Base-by-base conservation (phyloP, 139 green algal genomes). In the Raphidocelis subcapitata region DNA sequence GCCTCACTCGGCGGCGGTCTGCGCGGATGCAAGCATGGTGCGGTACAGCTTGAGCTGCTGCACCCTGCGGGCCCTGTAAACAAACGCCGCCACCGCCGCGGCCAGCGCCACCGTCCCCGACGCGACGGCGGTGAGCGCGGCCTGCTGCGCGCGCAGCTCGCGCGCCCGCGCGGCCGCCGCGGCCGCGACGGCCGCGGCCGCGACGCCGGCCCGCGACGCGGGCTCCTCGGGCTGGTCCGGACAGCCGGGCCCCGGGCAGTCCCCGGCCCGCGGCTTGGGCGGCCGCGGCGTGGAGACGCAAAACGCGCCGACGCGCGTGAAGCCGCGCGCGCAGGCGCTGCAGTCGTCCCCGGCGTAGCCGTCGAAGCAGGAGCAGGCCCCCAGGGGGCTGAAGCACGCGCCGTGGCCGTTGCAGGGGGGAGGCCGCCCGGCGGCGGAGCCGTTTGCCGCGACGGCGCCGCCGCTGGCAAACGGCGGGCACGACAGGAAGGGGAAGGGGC, bases 291-390 rank as follows among this genome's bases (percentile, higher is more conserved):
- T 46, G 3, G 46, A 44, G 12, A 79, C 55, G 33, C 77, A 79
- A 3, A 65, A 56, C 26, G 49, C 65, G 21, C 63, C 54, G 29
- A 70, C 32, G 1, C 20, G 26, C 46, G 65, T 62, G 72, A 46
- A 83, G 49, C 65, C 65, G 2, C 55, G 26, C 1, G 71, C 54
- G 28, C 77, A 83, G 41, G 33, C 32, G 28, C 61, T 56, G 52
- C 77, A 83, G 18, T 76, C 77, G 5, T 15, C 51, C 5, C 77
- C 77, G 5, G 65, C 29, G 41, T 83, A 73, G 20, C 77, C 75
- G 54, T n/a, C 32, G 3, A 68, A 71, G 69, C 77, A 83, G 28
- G 33, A 37, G 66, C 77, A 83, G 24, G 66, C 37, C 65, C 77
- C 77, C 3, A 72, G 37, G 44, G 32, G 66, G 51, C 44, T 62